A percentile compares a stretch with the other conserved stretches of the same genome.
These are phyloP conservation scores for Boletellus deceptivus DNA, from an alignment of 1,284 basidiomycete genomes.

Conservation along the genomic window DNA sequence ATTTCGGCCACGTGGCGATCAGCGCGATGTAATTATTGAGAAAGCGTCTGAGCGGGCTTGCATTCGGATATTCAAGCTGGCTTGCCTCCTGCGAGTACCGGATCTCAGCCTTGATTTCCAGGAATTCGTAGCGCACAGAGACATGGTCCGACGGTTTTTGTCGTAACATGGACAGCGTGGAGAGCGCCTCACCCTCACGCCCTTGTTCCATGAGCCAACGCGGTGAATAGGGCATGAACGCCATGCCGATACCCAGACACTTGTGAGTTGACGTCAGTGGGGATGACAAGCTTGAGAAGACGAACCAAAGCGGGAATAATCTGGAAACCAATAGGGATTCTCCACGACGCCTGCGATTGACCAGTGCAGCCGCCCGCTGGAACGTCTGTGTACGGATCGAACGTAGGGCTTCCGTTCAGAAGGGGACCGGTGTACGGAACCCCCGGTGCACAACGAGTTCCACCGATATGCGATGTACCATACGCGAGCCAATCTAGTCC, in stretches of 20 bases:
- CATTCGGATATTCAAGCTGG: conserved; percentile 20
- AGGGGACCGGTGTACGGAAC: conserved; percentile 34
- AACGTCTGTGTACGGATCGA: conserved; percentile 30
- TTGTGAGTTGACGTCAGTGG: conserved; percentile 12
- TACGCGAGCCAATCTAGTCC: conserved; percentile 33
- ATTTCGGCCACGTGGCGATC: conserved; percentile 34
- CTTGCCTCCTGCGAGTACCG: conserved; percentile 27
- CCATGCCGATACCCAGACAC: conserved; percentile 35
- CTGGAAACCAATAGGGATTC: conserved; percentile 30
- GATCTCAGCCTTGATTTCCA: conserved; percentile 34
- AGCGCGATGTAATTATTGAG: conserved; percentile 26
- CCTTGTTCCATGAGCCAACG: conserved; percentile 37
- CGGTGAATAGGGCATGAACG: conserved; percentile 35
- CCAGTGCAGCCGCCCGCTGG: conserved; percentile 33
- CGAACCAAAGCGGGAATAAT: conserved; percentile 32
- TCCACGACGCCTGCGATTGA: conserved; percentile 34
- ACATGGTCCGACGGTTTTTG: conserved; percentile 16
- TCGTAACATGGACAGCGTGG: conserved; percentile 27
- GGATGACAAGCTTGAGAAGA: background rate
- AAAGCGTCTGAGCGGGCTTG: conserved; percentile 17
- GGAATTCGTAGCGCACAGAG: conserved; percentile 28
- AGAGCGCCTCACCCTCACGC: conserved; percentile 33
- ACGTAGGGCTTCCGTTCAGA: conserved; percentile 33
- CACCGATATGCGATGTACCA: conserved; percentile 36
- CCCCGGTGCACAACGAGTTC: conserved; percentile 31